Evolutionary conservation across 495 filamentous ascomycete genomes (phyloP).

Genomic region (Sabuloglossum arenarium): DNA sequence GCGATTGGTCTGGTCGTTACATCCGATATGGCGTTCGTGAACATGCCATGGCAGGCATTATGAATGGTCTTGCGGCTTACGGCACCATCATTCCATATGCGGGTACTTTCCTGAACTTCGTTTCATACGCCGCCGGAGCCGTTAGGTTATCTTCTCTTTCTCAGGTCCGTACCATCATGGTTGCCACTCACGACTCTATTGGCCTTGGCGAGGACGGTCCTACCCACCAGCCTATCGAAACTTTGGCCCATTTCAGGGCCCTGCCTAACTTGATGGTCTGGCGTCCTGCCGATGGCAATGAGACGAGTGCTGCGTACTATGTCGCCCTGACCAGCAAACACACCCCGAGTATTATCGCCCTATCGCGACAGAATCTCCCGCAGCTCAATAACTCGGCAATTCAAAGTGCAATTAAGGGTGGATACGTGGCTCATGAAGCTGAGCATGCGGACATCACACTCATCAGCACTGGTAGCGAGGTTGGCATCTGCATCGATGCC

Average conservation of each 20-base stretch:
- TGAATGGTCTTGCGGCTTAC: constrained; percentile 95
- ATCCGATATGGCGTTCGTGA: constrained; percentile 95
- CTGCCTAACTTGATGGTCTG: constrained; percentile 99
- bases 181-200: constrained; percentile 98
- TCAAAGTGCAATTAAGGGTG: constrained; percentile 77
- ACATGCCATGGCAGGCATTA: constrained; percentile 91
- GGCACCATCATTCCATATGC: constrained; percentile 84
- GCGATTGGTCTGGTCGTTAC: constrained; percentile 79
- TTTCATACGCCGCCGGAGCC: constrained; percentile 91
- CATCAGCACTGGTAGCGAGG: constrained; percentile 90
- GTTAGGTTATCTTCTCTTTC: constrained; percentile 86
- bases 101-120: constrained; percentile 99
- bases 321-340: constrained; percentile 74
- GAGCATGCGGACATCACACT: constrained; percentile 74
- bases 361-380: constrained; percentile 96
- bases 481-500: constrained; percentile 79
- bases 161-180: constrained; percentile 79
- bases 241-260: constrained; percentile 97
- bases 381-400: constrained; percentile 88
- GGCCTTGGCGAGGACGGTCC: constrained; percentile 98
- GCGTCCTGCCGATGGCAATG: constrained; percentile 97
- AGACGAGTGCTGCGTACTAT: constrained; percentile 97
- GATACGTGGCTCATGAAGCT: constrained; percentile 72
- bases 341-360: constrained; percentile 79
- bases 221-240: constrained; percentile 98